Evolutionary conservation across 257 asterid genomes (phyloP), one percentile per base, ranked within the genome.

Genomic region (Solanum paucissectum): DNA sequence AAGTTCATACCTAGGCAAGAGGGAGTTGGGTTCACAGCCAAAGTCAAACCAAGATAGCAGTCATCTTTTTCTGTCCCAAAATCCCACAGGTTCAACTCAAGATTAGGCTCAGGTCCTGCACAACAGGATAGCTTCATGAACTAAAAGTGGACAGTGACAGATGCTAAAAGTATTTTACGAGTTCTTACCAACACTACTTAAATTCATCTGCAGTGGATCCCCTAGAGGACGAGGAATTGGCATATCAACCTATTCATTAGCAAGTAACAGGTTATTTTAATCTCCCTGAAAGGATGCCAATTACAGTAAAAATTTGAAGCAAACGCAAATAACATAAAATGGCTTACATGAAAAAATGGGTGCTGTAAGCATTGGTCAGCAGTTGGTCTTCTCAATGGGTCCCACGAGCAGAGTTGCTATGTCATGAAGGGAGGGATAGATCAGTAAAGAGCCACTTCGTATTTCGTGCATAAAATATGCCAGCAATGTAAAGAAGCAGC

Each of bases 331-430:
- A 5, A 68, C 64, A 77, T 44, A 81, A 89, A n/a, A 83, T 88
- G 79, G 25, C 64, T 90, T 94, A 96, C 98, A 68, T 94, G 94
- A 90, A 96, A 96, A 91, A 96, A 96, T 3, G 98, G 98, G 88
- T 95, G 98, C 89, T 93, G 95, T 92, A 96, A 92, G 91, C 99
- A 96, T 81, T 95, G 97, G 52, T 96, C 98, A 71, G 99, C 99
- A 18, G 98, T 93, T 74, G 98, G 98, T 90, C 99, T 94, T 93
- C 93, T 93, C 69, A 90, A 88, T 32, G 99, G 99, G 92, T 96
- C 98, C 98, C 99, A 96, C 6, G 99, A 94, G 87, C 94, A 93
- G 83, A 96, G 98, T 96, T 95, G 97, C 99, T 96, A 93, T 42
- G 20, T 74, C 88, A 73, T 27, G 34, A 81, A 89, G 49, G 81